Evolutionary conservation across 768 basidiomycete genomes (phyloP).

Genomic region (Terana coerulea): DNA sequence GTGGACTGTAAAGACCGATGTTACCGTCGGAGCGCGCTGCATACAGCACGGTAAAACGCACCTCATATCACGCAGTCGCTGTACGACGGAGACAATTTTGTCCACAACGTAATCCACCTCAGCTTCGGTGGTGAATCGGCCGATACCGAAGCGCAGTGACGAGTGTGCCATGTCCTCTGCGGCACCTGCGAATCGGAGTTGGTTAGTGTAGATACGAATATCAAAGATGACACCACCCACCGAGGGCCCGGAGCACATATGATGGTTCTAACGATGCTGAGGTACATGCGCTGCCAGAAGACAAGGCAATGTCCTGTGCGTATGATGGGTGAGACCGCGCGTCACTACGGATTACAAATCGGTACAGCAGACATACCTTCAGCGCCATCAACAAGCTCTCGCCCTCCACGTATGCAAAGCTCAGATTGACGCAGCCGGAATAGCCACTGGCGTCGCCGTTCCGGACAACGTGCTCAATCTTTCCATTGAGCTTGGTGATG

Average conservation of each 20-base stretch:
- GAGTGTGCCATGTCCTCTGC: slow-evolving; percentile 99
- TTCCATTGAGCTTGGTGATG: slow-evolving; percentile 71
- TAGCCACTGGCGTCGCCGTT: slow-evolving; percentile 93
- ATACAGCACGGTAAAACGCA: slow-evolving; percentile 26
- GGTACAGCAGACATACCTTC: slow-evolving; percentile 56
- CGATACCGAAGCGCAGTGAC: slow-evolving; percentile 94
- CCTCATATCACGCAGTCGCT: slow-evolving; percentile 92
- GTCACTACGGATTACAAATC: background rate
- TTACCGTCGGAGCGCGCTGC: slow-evolving; percentile 6
- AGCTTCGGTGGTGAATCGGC: slow-evolving; percentile 95
- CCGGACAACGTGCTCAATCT: slow-evolving; percentile 87
- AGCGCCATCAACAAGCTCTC: slow-evolving; percentile 97
- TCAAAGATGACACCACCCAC: slow-evolving; percentile 33
- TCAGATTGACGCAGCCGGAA: slow-evolving; percentile 93
- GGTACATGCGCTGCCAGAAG: slow-evolving; percentile 97
- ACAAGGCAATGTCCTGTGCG: slow-evolving; percentile 88
- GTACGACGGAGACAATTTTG: slow-evolving; percentile 85
- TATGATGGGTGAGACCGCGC: background rate
- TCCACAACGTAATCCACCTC: slow-evolving; percentile 93
- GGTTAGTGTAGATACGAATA: background rate
- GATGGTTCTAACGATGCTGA: slow-evolving; percentile 98
- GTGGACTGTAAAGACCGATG: slow-evolving; percentile 50
- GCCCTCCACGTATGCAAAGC: slow-evolving; percentile 95
- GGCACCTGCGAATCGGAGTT: slow-evolving; percentile 64
- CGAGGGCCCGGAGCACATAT: slow-evolving; percentile 94